Conservation (phyloP, 192 early-diverging fungal species). For the Allomyces macrogynus region DNA sequence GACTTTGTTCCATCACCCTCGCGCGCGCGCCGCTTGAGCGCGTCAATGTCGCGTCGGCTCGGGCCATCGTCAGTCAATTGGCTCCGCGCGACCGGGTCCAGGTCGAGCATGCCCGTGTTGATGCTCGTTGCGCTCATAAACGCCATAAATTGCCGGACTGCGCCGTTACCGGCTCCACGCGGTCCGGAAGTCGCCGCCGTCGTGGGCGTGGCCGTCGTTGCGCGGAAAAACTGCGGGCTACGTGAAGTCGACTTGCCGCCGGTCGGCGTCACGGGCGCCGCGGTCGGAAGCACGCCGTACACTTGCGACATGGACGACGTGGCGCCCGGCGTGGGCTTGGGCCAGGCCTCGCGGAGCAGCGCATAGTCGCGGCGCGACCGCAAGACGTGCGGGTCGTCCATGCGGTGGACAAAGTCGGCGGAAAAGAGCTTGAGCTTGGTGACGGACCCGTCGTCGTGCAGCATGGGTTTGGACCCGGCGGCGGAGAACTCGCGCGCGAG, state of each 20-base stretch:
- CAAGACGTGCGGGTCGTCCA: neutral
- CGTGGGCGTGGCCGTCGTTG: neutral
- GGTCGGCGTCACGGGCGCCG: neutral
- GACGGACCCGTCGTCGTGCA: neutral
- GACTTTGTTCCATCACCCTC: neutral
- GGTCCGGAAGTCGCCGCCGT: neutral
- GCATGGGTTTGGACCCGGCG: neutral
- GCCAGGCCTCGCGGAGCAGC: neutral
- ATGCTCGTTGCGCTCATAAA: neutral
- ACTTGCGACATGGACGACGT: no score
- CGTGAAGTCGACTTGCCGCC: neutral
- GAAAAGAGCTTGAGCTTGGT: conserved; percentile 1
- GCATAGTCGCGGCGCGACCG: neutral
- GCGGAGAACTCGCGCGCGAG: neutral
- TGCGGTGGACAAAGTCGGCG: neutral
- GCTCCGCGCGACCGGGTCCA: neutral
- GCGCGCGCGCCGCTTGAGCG: neutral
- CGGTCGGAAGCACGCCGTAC: neutral
- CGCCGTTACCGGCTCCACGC: neutral
- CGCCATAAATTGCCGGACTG: neutral
- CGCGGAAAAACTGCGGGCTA: neutral
- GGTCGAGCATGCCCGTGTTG: neutral
- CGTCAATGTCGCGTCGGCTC: neutral
- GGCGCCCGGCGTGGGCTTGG: neutral
- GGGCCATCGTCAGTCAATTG: neutral